Conservation (phyloP, 768 basidiomycete species). For the Hortiboletus campestris region DNA sequence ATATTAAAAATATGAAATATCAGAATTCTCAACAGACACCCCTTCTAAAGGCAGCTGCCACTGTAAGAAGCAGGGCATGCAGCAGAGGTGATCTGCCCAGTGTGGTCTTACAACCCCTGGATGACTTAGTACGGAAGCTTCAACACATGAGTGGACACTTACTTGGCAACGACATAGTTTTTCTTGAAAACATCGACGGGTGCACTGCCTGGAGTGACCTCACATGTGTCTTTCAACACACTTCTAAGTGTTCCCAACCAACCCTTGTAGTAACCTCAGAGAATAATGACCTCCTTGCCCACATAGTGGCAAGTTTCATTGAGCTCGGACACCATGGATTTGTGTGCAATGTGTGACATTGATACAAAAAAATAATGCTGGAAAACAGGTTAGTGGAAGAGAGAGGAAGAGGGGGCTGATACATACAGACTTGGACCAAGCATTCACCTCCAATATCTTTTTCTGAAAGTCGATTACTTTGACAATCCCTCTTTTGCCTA, state of each 20-base stretch:
- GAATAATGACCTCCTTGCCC: not conserved
- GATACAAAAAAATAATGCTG: not conserved
- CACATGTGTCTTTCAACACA: not conserved
- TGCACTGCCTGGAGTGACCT: not conserved
- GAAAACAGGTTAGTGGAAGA: not conserved
- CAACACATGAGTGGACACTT: not conserved
- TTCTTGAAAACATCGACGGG: not conserved
- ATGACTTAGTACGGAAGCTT: too few species aligned
- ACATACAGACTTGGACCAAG: not conserved
- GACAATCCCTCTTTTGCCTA: not conserved
- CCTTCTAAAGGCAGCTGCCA: too few species aligned
- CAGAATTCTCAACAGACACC: too few species aligned
- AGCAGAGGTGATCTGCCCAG: too few species aligned
- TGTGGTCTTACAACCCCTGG: too few species aligned
- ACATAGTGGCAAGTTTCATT: not conserved
- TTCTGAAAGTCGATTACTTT: not conserved
- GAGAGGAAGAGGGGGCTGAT: not conserved
- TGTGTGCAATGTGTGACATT: not conserved
- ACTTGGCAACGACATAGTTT: not conserved
- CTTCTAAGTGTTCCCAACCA: not conserved
- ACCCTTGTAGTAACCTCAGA: not conserved
- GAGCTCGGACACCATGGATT: not conserved
- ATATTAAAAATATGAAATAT: too few species aligned
- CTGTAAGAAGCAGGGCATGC: too few species aligned
- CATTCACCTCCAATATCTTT: too few species aligned